Conservation (phyloP, 805 yeast genomes). For the Metschnikowia matae region DNA sequence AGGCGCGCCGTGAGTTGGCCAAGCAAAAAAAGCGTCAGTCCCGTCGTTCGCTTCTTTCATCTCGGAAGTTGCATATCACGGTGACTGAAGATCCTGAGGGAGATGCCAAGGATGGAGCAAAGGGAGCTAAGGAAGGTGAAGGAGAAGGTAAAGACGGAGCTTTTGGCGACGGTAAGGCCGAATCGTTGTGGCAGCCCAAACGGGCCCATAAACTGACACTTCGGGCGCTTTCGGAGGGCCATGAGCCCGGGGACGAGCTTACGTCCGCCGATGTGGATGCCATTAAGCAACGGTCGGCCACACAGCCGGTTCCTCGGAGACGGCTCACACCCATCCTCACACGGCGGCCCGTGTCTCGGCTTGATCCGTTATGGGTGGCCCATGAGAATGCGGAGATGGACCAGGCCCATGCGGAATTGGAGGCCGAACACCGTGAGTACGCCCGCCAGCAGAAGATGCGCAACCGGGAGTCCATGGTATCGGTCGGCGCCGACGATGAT, state of each 20-base stretch:
- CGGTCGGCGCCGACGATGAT: constrained; percentile 24
- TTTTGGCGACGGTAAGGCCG: constrained; percentile 22
- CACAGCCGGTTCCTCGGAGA: constrained; percentile 35
- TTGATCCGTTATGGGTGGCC: constrained; percentile 54
- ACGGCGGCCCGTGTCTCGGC: constrained; percentile 52
- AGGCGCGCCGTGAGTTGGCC: constrained; percentile 45
- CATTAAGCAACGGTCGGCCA: constrained; percentile 44
- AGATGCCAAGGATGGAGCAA: constrained; percentile 4
- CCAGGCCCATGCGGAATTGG: constrained; percentile 41
- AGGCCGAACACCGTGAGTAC: constrained; percentile 28
- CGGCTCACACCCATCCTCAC: constrained; percentile 39
- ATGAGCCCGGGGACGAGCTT: constrained; percentile 29
- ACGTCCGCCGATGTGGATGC: constrained; percentile 44
- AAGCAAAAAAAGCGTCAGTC: constrained; percentile 41
- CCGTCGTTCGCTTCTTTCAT: constrained; percentile 37
- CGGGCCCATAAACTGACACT: constrained; percentile 27
- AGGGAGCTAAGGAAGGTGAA: background rate
- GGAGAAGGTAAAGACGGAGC: constrained; percentile 4
- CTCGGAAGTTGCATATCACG: constrained; percentile 33
- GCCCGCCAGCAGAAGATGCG: constrained; percentile 14
- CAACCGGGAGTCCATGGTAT: constrained; percentile 34
- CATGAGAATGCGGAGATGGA: constrained; percentile 46
- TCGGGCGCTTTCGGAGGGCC: constrained; percentile 36
- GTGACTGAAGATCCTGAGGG: constrained; percentile 30
- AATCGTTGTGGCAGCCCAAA: constrained; percentile 32